Evolutionary conservation across 78 protist species (phyloP), one percentile per base, ranked within the genome.

Genomic region (Cavenderia fasciculata): DNA sequence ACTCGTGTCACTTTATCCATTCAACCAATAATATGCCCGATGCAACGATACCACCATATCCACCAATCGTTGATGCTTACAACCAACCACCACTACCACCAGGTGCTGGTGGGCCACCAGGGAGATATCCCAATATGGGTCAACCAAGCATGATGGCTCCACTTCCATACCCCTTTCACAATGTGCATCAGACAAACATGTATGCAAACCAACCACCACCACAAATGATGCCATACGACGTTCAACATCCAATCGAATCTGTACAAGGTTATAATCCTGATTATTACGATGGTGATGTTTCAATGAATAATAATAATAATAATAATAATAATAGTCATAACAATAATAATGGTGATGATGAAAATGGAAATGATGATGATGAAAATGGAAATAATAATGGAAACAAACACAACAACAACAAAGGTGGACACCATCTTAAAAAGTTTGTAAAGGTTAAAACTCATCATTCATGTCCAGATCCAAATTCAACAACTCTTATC

Each of bases 401-500:
- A 11, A 33, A 72, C 25, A 25, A 36, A 14, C 21, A 31, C 18
- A 49, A 14, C 6, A 71, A 71, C 7, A 71, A 21, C 25, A 49
- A 27, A 40, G 14, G n/a, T 4, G n/a, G 31, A 63, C 51, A 63
- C 19, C 51, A 36, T 16, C 72, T 19, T 27, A 19, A 25, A 7
- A 27, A 59, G 14, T 6, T 21, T 12, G n/a, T 18, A 44, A 18
- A 44, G 36, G 62, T 56, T 4, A 68, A 68, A 14, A 82, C 90
- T 38, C 68, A 76, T 56, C 23, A 40, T 7, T 54, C 25, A 23
- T 82, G 90, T 31, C 90, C 90, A 65, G 61, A 46, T n/a, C 57
- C 90, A 54, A 46, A 31, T 40, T 44, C 90, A n/a, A 82, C 77
- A 0, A 47, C 54, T 49, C 57, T 82, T 7, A 40, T 82, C 19